Percentiles rank a stretch among this genome's conserved stretches.
Conservation (phyloP, 1,284 basidiomycete species). For the Marasmius oreades region DNA sequence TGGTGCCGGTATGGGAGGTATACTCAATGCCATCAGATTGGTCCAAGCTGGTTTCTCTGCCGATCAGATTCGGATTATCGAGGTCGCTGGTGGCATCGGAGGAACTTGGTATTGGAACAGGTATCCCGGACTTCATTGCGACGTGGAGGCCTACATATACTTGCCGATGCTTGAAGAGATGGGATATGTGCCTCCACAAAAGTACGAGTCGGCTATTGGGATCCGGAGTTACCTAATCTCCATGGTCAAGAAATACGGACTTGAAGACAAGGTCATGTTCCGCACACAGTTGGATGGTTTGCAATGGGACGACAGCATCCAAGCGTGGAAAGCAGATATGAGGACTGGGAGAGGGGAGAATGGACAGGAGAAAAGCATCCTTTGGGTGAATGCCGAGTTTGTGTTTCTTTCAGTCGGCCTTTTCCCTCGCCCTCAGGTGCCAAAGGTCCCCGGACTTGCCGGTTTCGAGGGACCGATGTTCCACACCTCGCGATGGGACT, state of each 20-base stretch:
- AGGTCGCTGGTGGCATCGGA: slow-evolving; percentile 17
- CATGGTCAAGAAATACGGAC: slow-evolving; percentile 17
- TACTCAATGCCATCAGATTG: slow-evolving; percentile 13
- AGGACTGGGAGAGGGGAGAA: slow-evolving; percentile 8
- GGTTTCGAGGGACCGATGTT: slow-evolving; percentile 14
- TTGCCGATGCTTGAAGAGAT: slow-evolving; percentile 20
- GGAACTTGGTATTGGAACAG: slow-evolving; percentile 22
- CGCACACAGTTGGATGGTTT: slow-evolving; percentile 6
- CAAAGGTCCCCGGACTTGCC: slow-evolving; percentile 13
- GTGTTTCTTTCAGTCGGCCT: slow-evolving; percentile 8
- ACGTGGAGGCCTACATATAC: slow-evolving; percentile 5
- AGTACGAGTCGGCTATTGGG: slow-evolving; percentile 17
- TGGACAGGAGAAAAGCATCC: slow-evolving; percentile 1
- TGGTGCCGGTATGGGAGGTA: slow-evolving; percentile 16
- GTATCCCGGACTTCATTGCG: slow-evolving; percentile 19
- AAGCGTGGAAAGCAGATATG: slow-evolving; percentile 9
- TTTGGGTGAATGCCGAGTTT: slow-evolving; percentile 12
- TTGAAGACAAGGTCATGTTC: slow-evolving; percentile 15
- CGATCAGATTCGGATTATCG: slow-evolving; percentile 15
- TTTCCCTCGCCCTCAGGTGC: slow-evolving; percentile 15
- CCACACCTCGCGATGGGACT: slow-evolving; percentile 21
- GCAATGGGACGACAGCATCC: slow-evolving; percentile 13
- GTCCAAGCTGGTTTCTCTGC: slow-evolving; percentile 15
- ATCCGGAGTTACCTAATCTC: slow-evolving; percentile 14
- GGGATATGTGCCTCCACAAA: slow-evolving; percentile 17